Percentiles rank a stretch among this genome's conserved stretches.
These are phyloP conservation scores for Citrullus amarus DNA, from an alignment of 306 rosid species.

Conservation along the genomic window DNA sequence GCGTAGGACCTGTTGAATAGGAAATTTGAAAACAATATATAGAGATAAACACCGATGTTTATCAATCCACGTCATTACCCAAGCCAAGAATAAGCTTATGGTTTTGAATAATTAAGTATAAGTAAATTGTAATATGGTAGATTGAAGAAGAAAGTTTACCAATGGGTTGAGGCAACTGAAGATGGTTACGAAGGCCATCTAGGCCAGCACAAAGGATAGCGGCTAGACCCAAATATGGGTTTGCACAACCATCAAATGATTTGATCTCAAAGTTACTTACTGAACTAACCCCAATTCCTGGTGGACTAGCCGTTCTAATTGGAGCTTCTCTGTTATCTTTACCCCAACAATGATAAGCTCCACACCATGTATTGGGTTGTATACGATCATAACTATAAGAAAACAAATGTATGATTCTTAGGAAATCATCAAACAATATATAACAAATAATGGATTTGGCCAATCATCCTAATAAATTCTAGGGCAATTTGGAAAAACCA, in stretches of 20 bases:
- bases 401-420: neutral
- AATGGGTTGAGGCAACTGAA: slow-evolving; percentile 61
- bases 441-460: too few species aligned
- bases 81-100: too few species aligned
- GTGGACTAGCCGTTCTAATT: slow-evolving; percentile 73
- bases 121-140: too few species aligned
- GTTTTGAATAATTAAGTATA: too few species aligned
- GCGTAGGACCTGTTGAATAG: too few species aligned
- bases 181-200: slow-evolving; percentile 77
- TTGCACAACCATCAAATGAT: slow-evolving; percentile 79
- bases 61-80: too few species aligned
- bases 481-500: too few species aligned
- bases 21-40: too few species aligned
- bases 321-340: slow-evolving; percentile 82
- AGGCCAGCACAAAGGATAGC: slow-evolving; percentile 77
- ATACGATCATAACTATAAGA: slow-evolving; percentile 62
- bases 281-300: slow-evolving; percentile 46
- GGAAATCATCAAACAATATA: too few species aligned
- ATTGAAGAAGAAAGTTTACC: slow-evolving; percentile 29
- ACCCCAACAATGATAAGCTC: slow-evolving; percentile 89
- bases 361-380: slow-evolving; percentile 80
- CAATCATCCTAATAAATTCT: too few species aligned
- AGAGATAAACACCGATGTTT: too few species aligned
- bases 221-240: slow-evolving; percentile 77
- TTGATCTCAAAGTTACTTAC: slow-evolving; percentile 80